Conservation (phyloP, 225 moss, liverwort and hornwort species). For the Physcomitrium patens region DNA sequence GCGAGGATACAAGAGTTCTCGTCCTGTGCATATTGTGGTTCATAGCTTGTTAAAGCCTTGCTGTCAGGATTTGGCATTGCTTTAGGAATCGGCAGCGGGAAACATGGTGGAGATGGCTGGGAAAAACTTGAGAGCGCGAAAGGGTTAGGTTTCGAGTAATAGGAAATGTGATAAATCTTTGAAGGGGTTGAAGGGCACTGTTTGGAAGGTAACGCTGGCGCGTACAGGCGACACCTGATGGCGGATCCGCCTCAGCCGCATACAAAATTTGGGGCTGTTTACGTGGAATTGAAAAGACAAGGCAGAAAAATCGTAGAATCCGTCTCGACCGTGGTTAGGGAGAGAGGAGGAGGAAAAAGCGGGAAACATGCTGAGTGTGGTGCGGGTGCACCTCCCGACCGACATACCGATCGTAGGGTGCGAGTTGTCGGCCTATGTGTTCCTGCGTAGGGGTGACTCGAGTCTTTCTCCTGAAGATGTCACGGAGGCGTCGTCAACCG, state of each 20-base stretch:
- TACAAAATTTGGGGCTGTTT: neutral
- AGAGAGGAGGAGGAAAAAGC: constrained; percentile 41
- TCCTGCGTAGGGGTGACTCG: constrained; percentile 66
- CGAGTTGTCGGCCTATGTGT: constrained; percentile 79
- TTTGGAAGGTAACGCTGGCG: constrained; percentile 19
- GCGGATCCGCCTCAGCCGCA: constrained; percentile 32
- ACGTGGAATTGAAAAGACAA: constrained; percentile 5
- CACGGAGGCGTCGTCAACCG: constrained; percentile 55
- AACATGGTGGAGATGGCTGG: neutral
- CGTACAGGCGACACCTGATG: constrained; percentile 29
- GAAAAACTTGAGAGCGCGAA: neutral
- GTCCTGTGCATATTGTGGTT: neutral
- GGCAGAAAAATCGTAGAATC: constrained; percentile 19
- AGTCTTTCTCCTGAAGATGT: constrained; percentile 73
- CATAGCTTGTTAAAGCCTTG: constrained; percentile 5
- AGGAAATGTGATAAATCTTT: neutral
- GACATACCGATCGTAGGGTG: constrained; percentile 87
- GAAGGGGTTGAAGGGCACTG: neutral
- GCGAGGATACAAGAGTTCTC: constrained; percentile 16
- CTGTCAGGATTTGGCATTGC: constrained; percentile 1
- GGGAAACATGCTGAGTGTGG: constrained; percentile 92
- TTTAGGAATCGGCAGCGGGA: neutral
- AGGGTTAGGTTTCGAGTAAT: neutral
- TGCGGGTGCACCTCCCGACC: constrained; percentile 87
- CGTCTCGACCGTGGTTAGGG: constrained; percentile 27